phyloP scores from a whole-genome alignment of 441 rosid species.

The Erodium texanum region DNA sequence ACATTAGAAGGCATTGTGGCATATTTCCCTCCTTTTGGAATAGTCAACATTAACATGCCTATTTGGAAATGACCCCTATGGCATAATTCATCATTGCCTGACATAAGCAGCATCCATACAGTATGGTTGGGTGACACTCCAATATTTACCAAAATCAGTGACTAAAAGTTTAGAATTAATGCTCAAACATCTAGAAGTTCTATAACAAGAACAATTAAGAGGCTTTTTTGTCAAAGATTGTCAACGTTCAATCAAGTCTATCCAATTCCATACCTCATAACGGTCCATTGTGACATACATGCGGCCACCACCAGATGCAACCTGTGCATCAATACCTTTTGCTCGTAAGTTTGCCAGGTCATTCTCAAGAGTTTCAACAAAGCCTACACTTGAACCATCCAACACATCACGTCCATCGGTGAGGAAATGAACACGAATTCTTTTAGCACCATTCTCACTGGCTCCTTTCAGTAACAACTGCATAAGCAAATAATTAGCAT shows the following conservation, averaged over 20 bases:
- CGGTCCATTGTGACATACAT: constrained; percentile 98
- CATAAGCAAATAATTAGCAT: neutral
- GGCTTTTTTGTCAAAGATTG: neutral
- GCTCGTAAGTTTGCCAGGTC: constrained; percentile 48
- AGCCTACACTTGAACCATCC: constrained; percentile 86
- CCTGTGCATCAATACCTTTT: constrained; percentile 74
- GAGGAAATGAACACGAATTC: constrained; percentile 86
- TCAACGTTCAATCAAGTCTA: neutral
- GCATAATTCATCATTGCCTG: neutral
- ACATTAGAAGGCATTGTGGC: neutral
- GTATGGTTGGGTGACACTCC: neutral
- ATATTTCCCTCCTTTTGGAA: neutral
- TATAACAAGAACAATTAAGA: neutral
- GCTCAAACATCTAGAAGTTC: neutral
- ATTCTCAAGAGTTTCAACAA: constrained; percentile 73
- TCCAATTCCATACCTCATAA: constrained; percentile 53
- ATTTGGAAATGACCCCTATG: neutral
- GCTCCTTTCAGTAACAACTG: constrained; percentile 81
- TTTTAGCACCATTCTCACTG: constrained; percentile 70
- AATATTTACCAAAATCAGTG: neutral
- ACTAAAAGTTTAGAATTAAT: neutral
- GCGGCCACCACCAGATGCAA: constrained; percentile 99
- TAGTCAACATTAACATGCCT: neutral
- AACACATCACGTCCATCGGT: constrained; percentile 98
- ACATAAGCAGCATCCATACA: neutral